Evolutionary conservation across 768 basidiomycete genomes (phyloP).

Genomic region (Boletus huronensis): DNA sequence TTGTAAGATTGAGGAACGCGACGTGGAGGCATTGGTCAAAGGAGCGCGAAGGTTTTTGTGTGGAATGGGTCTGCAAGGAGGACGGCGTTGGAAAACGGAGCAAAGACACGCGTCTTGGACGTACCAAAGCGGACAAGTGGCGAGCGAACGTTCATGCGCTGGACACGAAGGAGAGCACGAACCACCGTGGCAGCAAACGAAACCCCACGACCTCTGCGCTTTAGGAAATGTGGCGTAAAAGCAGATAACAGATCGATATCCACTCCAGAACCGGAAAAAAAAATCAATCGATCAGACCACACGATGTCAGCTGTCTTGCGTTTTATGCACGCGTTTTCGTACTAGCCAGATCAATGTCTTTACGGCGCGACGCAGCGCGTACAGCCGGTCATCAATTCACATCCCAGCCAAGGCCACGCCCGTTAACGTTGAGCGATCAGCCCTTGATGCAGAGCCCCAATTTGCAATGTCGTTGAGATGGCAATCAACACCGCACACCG

Average conservation of each 20-base stretch:
- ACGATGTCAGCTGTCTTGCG: neutral
- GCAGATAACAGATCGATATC: neutral
- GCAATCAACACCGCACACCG: neutral
- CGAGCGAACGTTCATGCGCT: constrained; percentile 8
- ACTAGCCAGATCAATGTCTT: neutral
- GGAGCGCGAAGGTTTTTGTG: constrained; percentile 14
- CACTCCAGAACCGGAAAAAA: neutral
- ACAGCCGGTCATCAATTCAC: neutral
- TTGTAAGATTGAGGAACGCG: constrained; percentile 41
- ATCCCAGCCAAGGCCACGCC: neutral
- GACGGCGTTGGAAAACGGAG: neutral
- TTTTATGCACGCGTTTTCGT: neutral
- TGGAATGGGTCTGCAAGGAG: neutral
- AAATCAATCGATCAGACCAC: neutral
- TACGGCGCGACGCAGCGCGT: neutral
- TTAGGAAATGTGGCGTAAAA: constrained; percentile 26
- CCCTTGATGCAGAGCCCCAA: neutral
- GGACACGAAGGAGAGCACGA: constrained; percentile 20
- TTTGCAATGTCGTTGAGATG: neutral
- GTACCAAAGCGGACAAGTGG: constrained; percentile 2
- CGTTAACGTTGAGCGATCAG: neutral
- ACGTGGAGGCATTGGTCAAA: constrained; percentile 39
- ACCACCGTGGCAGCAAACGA: neutral
- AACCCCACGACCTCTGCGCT: constrained; percentile 4
- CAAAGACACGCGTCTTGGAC: constrained; percentile 10